phyloP scores from a whole-genome alignment of 495 filamentous ascomycete species.

The Cladorrhinum samala region DNA sequence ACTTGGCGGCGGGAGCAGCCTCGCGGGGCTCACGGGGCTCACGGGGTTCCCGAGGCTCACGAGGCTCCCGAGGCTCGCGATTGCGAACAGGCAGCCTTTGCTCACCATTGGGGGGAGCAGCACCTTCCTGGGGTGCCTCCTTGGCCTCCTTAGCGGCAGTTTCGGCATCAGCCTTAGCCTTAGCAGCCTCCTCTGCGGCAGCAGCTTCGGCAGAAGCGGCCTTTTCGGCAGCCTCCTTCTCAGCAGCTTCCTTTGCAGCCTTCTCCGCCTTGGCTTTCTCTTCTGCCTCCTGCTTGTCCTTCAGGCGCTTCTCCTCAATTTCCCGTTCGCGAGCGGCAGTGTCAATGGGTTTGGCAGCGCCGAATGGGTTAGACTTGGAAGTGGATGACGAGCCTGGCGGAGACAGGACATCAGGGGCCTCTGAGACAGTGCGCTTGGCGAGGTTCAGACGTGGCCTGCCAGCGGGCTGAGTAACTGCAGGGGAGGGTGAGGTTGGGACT shows the following conservation, averaged over 20 bases:
- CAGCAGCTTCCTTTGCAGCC: constrained; percentile 57
- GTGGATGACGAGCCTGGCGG: constrained; percentile 51
- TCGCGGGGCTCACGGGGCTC: constrained; percentile 20
- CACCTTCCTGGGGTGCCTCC: constrained; percentile 45
- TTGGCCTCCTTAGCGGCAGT: constrained; percentile 45
- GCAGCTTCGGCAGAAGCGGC: constrained; percentile 18
- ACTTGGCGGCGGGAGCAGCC: constrained; percentile 22
- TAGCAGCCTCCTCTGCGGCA: constrained; percentile 38
- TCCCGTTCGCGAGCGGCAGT: constrained; percentile 80
- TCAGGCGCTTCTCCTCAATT: constrained; percentile 79
- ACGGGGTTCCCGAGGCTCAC: not conserved
- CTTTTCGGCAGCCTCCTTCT: constrained; percentile 51
- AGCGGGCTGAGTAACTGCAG: constrained; percentile 44
- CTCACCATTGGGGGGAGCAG: constrained; percentile 25
- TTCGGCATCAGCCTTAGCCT: constrained; percentile 72
- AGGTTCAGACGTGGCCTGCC: constrained; percentile 75
- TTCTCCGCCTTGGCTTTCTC: constrained; percentile 78
- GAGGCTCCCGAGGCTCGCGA: constrained; percentile 19
- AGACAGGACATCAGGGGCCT: constrained; percentile 46
- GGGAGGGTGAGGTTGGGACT: constrained; percentile 61
- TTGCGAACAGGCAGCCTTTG: constrained; percentile 27
- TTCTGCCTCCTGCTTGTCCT: constrained; percentile 81
- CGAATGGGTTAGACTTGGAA: constrained; percentile 84
- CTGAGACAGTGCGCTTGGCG: constrained; percentile 79
- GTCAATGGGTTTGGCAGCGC: constrained; percentile 83